Percentiles rank a stretch among this genome's conserved stretches.
These are phyloP conservation scores for Manihot esculenta DNA, from an alignment of 441 rosid genomes.

Conservation along the genomic window DNA sequence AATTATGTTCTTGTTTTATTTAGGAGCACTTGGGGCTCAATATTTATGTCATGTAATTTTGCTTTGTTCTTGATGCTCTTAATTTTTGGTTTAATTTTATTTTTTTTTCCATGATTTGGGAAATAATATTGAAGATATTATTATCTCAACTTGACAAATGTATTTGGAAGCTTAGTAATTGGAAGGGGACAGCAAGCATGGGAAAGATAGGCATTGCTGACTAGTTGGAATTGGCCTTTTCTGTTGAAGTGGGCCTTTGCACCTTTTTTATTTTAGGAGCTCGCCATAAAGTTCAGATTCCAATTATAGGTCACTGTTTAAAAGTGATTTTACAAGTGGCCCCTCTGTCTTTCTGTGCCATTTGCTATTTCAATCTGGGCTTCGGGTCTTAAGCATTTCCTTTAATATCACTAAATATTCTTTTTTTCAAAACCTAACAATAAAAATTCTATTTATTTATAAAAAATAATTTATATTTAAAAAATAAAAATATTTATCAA, in stretches of 20 bases:
- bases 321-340: conserved; percentile 25
- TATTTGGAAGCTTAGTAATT: not conserved
- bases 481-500: no score
- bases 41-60: not conserved
- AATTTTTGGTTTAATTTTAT: not conserved
- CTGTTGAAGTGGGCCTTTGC: conserved; percentile 26
- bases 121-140: not conserved
- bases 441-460: no score
- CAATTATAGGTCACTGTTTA: conserved; percentile 35
- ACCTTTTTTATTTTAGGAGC: not conserved
- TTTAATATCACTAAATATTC: not conserved
- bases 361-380: no score
- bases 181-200: conserved; percentile 23
- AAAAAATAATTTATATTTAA: no score
- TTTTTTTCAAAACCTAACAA: no score
- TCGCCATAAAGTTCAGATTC: conserved; percentile 32
- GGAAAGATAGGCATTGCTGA: conserved; percentile 25
- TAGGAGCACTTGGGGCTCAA: not conserved
- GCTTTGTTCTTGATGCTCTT: not conserved
- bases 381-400: not conserved
- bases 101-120: not conserved
- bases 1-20: not conserved
- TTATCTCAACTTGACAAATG: not conserved
- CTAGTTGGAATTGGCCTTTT: conserved; percentile 30
- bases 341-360: not conserved